Evolutionary conservation across 805 yeast genomes (phyloP).

Genomic region (Cyberlindnera euphorbiae): DNA sequence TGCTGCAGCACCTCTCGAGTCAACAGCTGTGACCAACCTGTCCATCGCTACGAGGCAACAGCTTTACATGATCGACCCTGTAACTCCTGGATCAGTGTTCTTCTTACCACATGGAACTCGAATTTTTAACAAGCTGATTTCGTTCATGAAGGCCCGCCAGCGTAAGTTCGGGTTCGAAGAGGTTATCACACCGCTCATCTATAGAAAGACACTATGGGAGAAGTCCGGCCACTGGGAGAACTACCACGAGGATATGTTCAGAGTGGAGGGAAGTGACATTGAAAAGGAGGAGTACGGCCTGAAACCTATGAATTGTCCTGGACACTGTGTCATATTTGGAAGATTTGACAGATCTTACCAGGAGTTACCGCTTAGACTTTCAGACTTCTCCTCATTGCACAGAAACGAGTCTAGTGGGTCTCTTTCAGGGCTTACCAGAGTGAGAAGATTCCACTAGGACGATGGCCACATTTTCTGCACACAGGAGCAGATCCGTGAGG

Average conservation of each 20-base stretch:
- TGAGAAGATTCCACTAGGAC: slow-evolving; percentile 94
- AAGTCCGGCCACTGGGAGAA: slow-evolving; percentile 95
- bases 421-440: slow-evolving; percentile 85
- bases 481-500: slow-evolving; percentile 66
- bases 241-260: slow-evolving; percentile 91
- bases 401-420: slow-evolving; percentile 96
- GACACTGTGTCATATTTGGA: slow-evolving; percentile 82
- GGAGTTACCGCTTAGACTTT: slow-evolving; percentile 78
- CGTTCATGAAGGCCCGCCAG: slow-evolving; percentile 85
- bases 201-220: slow-evolving; percentile 80
- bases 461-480: slow-evolving; percentile 96
- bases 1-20: slow-evolving; percentile 4
- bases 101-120: slow-evolving; percentile 91
- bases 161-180: slow-evolving; percentile 79
- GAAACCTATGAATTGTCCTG: slow-evolving; percentile 96
- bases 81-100: slow-evolving; percentile 89
- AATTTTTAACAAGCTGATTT: slow-evolving; percentile 70
- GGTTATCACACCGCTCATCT: slow-evolving; percentile 88
- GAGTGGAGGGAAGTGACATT: slow-evolving; percentile 55
- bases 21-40: slow-evolving; percentile 21
- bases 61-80: slow-evolving; percentile 70
- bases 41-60: slow-evolving; percentile 48
- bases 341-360: slow-evolving; percentile 74
- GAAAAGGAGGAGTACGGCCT: slow-evolving; percentile 60
- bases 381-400: slow-evolving; percentile 90